Conservation (phyloP, 495 filamentous ascomycete species). For the Beverwykella pulmonaria region DNA sequence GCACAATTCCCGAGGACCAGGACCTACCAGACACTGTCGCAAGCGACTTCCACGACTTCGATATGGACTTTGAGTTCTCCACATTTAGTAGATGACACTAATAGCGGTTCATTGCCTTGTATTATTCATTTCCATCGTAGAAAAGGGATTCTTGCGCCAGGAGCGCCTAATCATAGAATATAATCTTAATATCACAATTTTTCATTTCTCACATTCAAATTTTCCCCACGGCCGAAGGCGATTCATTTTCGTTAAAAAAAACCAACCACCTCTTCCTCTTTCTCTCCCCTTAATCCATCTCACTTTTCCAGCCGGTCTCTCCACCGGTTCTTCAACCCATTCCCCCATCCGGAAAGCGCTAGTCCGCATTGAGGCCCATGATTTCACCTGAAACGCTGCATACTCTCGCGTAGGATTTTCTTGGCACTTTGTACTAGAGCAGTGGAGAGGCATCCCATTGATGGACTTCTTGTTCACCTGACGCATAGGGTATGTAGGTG, state of each 20-base stretch:
- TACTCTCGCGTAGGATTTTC: neutral
- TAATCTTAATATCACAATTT: neutral
- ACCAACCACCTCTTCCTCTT: no score
- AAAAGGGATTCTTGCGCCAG: neutral
- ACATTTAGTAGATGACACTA: neutral
- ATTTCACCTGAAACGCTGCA: constrained; percentile 9
- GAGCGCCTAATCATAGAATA: neutral
- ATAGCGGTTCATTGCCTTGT: neutral
- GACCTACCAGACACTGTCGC: neutral
- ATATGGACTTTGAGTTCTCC: neutral
- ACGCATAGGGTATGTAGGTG: neutral
- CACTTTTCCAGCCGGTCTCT: neutral
- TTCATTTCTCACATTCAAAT: neutral
- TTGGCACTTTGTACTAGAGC: neutral
- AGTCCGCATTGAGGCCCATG: neutral
- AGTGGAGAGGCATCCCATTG: neutral
- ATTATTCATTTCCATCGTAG: neutral
- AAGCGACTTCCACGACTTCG: neutral
- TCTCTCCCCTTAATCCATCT: no score
- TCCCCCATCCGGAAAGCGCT: neutral
- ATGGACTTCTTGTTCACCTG: neutral
- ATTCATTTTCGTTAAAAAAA: no score
- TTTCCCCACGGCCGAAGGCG: no score
- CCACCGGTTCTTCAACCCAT: neutral
- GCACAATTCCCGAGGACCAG: neutral